Base-by-base conservation (phyloP, 768 basidiomycete genomes). In the Macrolepiota albuminosa region DNA sequence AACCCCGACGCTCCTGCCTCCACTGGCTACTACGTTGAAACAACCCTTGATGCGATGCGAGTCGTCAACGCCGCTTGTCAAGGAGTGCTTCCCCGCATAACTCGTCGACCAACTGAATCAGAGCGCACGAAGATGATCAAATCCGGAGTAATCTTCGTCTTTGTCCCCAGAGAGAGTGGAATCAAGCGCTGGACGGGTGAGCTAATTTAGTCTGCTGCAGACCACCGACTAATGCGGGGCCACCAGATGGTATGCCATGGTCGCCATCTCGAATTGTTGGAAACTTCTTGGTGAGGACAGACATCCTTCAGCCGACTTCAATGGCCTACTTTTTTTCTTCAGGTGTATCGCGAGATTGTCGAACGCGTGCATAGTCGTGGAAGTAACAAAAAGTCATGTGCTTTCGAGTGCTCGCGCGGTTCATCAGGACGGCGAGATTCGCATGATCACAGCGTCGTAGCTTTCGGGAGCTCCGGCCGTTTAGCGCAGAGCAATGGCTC, bases 121-220 rank as follows among this genome's bases (percentile, higher is more conserved):
- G 91, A 95, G 68, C 82, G 87, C 36, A 75, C 75, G 69, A 80
- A 70, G 53, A 89, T 84, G 83, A 83, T 84, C 70, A 81, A 80
- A 68, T 79, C 81, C 39, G 83, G 83, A 10, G 89, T 91, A 51
- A 85, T 93, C 16, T 95, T 93, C 69, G 86, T 95, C 53, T 95
- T 93, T 74, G 89, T 89, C 69, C 91, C 93, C 68, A 87, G 90
- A 66, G 90, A 92, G 69, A 91, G 89, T 68, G 89, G 89, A 13
- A 93, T 95, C 73, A 92, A 90, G 70, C 80, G 91, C 16, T 92
- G 91, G 88, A 95, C 92, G 37, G 92, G 87, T 74, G 63, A 57
- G 72, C 64, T 66, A 45, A 58, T 43, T 48, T 48, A 55, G 36
- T 52, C 63, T 47, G 54, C 45, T 59, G 46, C 53, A 49, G 45